Conservation (phyloP, 495 filamentous ascomycete genomes). For the Penicillium soppii region DNA sequence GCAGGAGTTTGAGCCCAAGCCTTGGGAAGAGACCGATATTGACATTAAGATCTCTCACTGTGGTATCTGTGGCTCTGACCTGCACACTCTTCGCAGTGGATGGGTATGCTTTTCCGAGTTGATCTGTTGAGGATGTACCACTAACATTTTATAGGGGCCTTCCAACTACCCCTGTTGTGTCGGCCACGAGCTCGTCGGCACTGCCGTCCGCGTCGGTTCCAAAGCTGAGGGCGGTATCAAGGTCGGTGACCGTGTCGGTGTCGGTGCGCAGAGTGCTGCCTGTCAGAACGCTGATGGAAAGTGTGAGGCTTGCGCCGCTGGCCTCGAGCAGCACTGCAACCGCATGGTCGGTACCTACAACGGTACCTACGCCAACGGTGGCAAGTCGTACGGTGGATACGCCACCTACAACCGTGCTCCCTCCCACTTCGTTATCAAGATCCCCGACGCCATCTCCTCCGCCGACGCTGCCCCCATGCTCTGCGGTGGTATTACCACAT, state of each 20-base stretch:
- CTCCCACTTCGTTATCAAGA: slow-evolving; percentile 73
- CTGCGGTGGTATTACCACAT: slow-evolving; percentile 80
- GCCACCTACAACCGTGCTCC: slow-evolving; percentile 70
- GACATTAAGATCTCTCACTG: slow-evolving; percentile 38
- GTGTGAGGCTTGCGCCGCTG: slow-evolving; percentile 66
- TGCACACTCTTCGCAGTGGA: slow-evolving; percentile 72
- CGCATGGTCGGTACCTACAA: slow-evolving; percentile 52
- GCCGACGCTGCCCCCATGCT: slow-evolving; percentile 79
- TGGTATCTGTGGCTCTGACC: slow-evolving; percentile 52
- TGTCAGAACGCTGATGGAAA: slow-evolving; percentile 58
- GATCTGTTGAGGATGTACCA: neutral
- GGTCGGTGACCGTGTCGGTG: slow-evolving; percentile 81
- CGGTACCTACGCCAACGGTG: slow-evolving; percentile 45
- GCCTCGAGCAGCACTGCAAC: slow-evolving; percentile 66
- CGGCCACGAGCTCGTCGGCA: slow-evolving; percentile 84
- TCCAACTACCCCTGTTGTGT: slow-evolving; percentile 73
- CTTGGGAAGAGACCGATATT: slow-evolving; percentile 73
- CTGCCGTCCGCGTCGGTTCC: slow-evolving; percentile 69
- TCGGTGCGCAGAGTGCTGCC: slow-evolving; percentile 77
- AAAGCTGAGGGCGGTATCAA: slow-evolving; percentile 62
- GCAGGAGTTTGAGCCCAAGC: slow-evolving; percentile 73
- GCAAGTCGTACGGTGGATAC: slow-evolving; percentile 68
- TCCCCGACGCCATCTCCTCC: slow-evolving; percentile 62
- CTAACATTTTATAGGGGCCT: slow-evolving; percentile 33
- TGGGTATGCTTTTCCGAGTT: slow-evolving; percentile 48